Percentiles rank a stretch among this genome's conserved stretches.
Conservation (phyloP, 352 stramenopile species). For the Thraustotheca clavata region DNA sequence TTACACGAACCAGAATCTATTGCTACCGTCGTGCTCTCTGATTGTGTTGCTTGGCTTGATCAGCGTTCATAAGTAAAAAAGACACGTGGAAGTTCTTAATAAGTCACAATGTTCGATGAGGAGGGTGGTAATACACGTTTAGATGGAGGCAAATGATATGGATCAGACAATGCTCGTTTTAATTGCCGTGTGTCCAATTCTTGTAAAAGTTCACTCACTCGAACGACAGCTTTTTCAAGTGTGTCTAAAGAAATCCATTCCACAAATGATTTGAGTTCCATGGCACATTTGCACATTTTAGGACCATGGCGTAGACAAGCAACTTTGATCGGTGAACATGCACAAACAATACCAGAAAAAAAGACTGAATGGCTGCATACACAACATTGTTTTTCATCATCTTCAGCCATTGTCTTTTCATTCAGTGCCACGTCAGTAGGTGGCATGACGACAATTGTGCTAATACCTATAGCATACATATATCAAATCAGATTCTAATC, state of each 20-base stretch:
- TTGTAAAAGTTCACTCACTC: background rate
- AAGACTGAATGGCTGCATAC: conserved; percentile 70
- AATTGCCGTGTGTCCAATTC: too few relatives aligned
- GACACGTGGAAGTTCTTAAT: too few relatives aligned
- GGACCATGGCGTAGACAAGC: conserved; percentile 57
- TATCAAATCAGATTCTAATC: too few relatives aligned
- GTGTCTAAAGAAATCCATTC: conserved; percentile 40
- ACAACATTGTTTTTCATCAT: conserved; percentile 52
- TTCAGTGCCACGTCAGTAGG: conserved; percentile 60
- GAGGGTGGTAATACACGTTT: too few relatives aligned
- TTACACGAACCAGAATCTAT: conserved; percentile 8
- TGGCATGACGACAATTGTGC: background rate
- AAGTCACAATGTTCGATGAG: too few relatives aligned
- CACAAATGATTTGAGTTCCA: conserved; percentile 45
- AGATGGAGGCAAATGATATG: too few relatives aligned
- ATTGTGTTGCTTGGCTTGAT: conserved; percentile 12
- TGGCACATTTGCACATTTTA: conserved; percentile 52
- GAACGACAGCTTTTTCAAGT: background rate
- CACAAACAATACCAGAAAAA: conserved; percentile 68
- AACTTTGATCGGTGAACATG: conserved; percentile 44
- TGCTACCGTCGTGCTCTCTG: background rate
- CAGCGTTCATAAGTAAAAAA: background rate
- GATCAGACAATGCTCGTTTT: too few relatives aligned
- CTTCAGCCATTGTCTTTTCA: conserved; percentile 58
- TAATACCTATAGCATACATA: conserved; percentile 24